A percentile compares a stretch with the other conserved stretches of the same genome.
phyloP scores from a whole-genome alignment of 2,329 filamentous ascomycete species.

The Aureobasidium melanogenum region DNA sequence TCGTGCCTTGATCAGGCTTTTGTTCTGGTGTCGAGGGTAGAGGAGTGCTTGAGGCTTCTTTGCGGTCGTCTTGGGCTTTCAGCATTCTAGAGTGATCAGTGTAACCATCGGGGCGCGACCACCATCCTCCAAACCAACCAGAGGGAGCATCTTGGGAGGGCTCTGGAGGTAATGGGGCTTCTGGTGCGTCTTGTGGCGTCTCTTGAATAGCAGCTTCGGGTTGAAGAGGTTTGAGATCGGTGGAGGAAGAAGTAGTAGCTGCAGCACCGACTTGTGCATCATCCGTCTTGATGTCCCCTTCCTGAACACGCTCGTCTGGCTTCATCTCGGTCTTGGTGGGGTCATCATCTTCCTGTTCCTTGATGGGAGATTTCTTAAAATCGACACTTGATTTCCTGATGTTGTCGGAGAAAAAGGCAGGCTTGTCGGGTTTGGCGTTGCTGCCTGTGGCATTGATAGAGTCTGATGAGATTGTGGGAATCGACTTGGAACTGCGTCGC shows the following conservation, averaged over 20 bases:
- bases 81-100: conserved; percentile 26
- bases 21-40: conserved; percentile 27
- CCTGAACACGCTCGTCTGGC: background rate
- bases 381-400: conserved; percentile 10
- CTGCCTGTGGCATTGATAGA: conserved; percentile 35
- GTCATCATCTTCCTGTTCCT: background rate
- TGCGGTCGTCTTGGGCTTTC: conserved; percentile 22
- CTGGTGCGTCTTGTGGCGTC: background rate
- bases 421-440: conserved; percentile 20
- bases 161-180: conserved; percentile 35
- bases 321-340: conserved; percentile 13
- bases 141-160: conserved; percentile 22
- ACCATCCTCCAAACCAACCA: conserved; percentile 37
- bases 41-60: conserved; percentile 33
- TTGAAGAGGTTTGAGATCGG: background rate
- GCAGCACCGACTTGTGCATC: conserved; percentile 17
- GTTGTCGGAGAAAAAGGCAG: conserved; percentile 12
- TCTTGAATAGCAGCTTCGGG: background rate
- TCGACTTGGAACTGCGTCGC: conserved; percentile 32
- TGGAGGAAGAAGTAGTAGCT: background rate
- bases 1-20: background rate
- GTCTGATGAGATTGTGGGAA: conserved; percentile 35
- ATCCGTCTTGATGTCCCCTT: conserved; percentile 16
- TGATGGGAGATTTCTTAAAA: background rate
- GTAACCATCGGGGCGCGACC: conserved; percentile 42